phyloP scores from a whole-genome alignment of 768 basidiomycete species.

The Asterophora lycoperdoides region DNA sequence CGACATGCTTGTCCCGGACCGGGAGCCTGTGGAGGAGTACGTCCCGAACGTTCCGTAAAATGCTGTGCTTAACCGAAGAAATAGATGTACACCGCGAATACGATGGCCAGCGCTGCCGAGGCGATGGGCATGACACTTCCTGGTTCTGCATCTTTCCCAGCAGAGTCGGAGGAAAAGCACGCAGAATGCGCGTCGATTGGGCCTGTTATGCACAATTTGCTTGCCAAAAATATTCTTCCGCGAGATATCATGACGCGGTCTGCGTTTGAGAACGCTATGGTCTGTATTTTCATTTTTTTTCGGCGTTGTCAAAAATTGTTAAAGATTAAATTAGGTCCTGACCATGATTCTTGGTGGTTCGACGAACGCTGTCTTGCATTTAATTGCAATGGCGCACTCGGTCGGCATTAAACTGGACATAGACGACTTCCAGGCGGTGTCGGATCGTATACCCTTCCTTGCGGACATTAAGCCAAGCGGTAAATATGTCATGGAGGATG shows the following conservation, averaged over 20 bases:
- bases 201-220: conserved; percentile 75
- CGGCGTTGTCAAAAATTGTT: conserved; percentile 3
- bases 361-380: conserved; percentile 94
- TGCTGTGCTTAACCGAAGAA: background rate
- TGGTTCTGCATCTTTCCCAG: conserved; percentile 96
- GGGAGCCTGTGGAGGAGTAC: conserved; percentile 94
- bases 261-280: conserved; percentile 98
- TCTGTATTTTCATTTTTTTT: conserved; percentile 27
- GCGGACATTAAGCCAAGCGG: conserved; percentile 97
- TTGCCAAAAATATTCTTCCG: conserved; percentile 90
- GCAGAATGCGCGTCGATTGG: conserved; percentile 82
- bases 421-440: conserved; percentile 92
- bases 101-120: conserved; percentile 95
- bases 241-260: conserved; percentile 95
- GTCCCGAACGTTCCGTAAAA: conserved; percentile 22
- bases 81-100: conserved; percentile 97
- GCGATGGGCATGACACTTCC: conserved; percentile 95
- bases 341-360: conserved; percentile 98
- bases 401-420: conserved; percentile 85
- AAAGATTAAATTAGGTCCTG: conserved; percentile 56
- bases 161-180: conserved; percentile 84
- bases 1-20: conserved; percentile 96
- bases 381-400: conserved; percentile 95
- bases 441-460: conserved; percentile 89
- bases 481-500: conserved; percentile 98